Evolutionary conservation across 1,139 yeast genomes (phyloP).

Genomic region (Protomyces inouyei): DNA sequence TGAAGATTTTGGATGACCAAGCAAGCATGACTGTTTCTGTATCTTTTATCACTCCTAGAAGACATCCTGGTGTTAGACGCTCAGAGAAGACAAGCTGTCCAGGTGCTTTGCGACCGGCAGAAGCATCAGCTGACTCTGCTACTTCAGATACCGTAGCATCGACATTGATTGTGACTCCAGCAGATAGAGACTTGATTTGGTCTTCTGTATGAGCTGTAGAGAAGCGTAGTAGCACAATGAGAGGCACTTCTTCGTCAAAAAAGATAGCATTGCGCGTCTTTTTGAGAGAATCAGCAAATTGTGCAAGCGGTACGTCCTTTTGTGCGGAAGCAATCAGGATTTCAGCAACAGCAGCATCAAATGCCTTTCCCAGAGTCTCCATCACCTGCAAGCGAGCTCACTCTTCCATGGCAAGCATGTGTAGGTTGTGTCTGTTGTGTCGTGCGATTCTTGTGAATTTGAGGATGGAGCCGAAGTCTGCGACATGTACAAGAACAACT

Average conservation of each 20-base stretch:
- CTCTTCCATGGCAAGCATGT: no score
- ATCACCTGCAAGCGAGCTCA: background rate
- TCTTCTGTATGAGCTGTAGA: background rate
- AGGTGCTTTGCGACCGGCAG: background rate
- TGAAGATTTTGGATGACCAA: background rate
- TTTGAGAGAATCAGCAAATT: background rate
- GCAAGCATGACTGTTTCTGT: background rate
- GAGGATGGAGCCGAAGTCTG: no score
- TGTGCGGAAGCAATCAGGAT: background rate
- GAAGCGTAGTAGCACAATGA: background rate
- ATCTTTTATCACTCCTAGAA: background rate
- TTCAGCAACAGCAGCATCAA: background rate
- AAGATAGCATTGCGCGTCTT: constrained; percentile 5
- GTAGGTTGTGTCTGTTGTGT: no score
- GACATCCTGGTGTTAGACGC: background rate
- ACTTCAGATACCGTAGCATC: background rate
- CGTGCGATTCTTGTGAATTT: no score
- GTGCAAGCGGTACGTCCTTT: background rate
- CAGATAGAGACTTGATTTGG: background rate
- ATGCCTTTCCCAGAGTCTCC: background rate
- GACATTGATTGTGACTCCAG: background rate
- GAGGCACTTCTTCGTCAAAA: constrained; percentile 15
- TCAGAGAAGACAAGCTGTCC: background rate
- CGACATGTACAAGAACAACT: no score
- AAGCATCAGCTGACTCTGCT: background rate